Evolutionary conservation across 192 early-diverging fungal genomes (phyloP), one percentile per base, ranked within the genome.

Genomic region (Nowakowskiella sp.): DNA sequence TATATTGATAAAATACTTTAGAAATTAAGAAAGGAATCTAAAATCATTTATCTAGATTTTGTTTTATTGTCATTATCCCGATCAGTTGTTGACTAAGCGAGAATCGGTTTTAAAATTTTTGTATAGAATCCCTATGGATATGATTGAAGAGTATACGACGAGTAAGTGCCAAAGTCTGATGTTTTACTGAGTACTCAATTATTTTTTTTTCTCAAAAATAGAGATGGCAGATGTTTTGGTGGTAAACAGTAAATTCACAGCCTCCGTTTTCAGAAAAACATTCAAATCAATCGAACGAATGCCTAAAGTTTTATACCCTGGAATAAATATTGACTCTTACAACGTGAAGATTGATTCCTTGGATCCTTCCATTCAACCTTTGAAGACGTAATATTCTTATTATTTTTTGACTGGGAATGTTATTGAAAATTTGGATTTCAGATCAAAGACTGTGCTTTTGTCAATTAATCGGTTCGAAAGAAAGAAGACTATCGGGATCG

Each of bases 401-500:
- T 39, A 10, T 24, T 31, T 56, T 23, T 32, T 30, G 21, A n/a
- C n/a, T n/a, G n/a, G n/a, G n/a, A n/a, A n/a, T n/a, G n/a, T n/a
- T n/a, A n/a, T 28, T 28, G 0, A 16, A 10, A 6, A 5, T n/a
- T n/a, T n/a, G 9, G 0, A 16, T 28, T 24, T 51, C 29, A 9
- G 49, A 7, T 23, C 24, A 23, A 1, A 49, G 16, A 47, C 7
- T 7, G 58, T 55, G 0, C 49, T 91, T 13, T 43, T 95, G 13
- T 97, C 94, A 0, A 85, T 97, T 64, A 97, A 95, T 60, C 86
- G 94, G n/a, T 97, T 95, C 46, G 94, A 97, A 60, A 79, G 88
- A 42, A 94, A 94, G 62, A 97, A 97, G 71, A 77, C 87, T 72
- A 73, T 97, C 19, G 68, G 53, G 0, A 66, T 97, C 34, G 92